Evolutionary conservation across 805 yeast species (phyloP), one percentile per base, ranked within the genome.

Genomic region (Metschnikowia cerradonensis): DNA sequence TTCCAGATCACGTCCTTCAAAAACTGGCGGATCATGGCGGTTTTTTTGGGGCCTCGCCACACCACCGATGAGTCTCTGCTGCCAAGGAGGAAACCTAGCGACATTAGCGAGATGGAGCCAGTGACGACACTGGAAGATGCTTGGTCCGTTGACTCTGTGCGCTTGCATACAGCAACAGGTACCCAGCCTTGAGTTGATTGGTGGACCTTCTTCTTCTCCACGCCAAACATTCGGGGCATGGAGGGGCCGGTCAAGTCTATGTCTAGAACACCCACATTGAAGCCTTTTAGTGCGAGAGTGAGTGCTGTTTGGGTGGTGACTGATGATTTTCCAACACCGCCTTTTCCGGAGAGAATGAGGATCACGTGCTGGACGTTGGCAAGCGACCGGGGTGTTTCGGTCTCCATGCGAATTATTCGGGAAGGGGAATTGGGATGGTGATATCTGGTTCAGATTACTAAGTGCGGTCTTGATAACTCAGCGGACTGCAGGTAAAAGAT

Each of bases 41-140:
- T 91, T 65, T 95, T 94, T 68, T 92, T 90, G 2, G 99, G 99
- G 0, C 99, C 99, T 63, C 98, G 77, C 99, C 99, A 94, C 8
- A 94, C 97, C 15, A 94, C 94, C 23, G 95, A 83, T 60, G 86
- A 88, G 26, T 95, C 96, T 54, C 98, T 70, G 62, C 89, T 85
- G 23, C 86, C 84, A 6, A 94, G 69, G 47, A 94, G 68, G 64
- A 94, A 94, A 6, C 98, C 99, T 13, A 94, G 67, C 3, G 96
- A 88, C 86, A 92, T 90, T 41, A 91, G 78, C 26, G 81, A 77
- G 11, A 92, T 68, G 46, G 47, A 61, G 3, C 62, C 80, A 62
- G 51, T 77, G 67, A 26, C 67, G 49, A 50, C 34, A 22, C 13
- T 1, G 41, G n/a, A 26, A 26, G 30, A 26, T 26, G 30, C 30